These are phyloP conservation scores for Diaporthe sp. DNA, from an alignment of 2,329 filamentous ascomycete genomes.

Conservation along the genomic window DNA sequence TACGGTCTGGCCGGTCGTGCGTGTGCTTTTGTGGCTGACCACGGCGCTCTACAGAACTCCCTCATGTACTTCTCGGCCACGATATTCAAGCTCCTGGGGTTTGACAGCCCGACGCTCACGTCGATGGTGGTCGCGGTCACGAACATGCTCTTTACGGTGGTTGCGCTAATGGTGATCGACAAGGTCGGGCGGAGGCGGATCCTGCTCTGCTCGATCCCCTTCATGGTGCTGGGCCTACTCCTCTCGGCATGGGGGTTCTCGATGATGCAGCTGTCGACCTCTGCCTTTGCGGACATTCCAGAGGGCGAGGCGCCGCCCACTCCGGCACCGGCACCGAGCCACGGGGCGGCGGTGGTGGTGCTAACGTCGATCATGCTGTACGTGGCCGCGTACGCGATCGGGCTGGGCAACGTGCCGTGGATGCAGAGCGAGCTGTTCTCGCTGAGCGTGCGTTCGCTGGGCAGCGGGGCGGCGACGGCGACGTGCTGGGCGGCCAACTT, in stretches of 20 bases:
- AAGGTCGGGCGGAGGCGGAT: constrained; percentile 84
- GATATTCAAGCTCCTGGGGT: constrained; percentile 83
- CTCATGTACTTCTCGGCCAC: constrained; percentile 94
- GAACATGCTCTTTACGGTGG: constrained; percentile 84
- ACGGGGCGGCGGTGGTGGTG: constrained; percentile 68
- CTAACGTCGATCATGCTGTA: constrained; percentile 85
- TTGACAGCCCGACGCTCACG: constrained; percentile 83
- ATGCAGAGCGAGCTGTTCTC: constrained; percentile 96
- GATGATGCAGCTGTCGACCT: constrained; percentile 65
- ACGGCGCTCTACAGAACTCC: constrained; percentile 71
- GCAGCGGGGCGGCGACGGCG: constrained; percentile 80
- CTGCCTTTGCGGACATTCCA: constrained; percentile 1
- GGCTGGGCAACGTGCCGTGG: constrained; percentile 94
- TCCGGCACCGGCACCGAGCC: constrained; percentile 42
- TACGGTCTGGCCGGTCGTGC: not conserved
- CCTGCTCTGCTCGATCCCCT: constrained; percentile 84
- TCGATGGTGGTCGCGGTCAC: constrained; percentile 84
- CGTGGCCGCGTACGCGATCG: constrained; percentile 87
- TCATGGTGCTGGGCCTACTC: constrained; percentile 83
- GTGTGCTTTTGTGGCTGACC: constrained; percentile 27
- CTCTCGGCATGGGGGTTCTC: constrained; percentile 81
- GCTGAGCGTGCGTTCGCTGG: constrained; percentile 78
- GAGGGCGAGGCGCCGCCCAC: constrained; percentile 43
- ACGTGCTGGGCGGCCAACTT: constrained; percentile 94
- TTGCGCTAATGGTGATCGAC: constrained; percentile 83